Conservation (phyloP, 805 yeast genomes). For the Metschnikowia reukaufii region DNA sequence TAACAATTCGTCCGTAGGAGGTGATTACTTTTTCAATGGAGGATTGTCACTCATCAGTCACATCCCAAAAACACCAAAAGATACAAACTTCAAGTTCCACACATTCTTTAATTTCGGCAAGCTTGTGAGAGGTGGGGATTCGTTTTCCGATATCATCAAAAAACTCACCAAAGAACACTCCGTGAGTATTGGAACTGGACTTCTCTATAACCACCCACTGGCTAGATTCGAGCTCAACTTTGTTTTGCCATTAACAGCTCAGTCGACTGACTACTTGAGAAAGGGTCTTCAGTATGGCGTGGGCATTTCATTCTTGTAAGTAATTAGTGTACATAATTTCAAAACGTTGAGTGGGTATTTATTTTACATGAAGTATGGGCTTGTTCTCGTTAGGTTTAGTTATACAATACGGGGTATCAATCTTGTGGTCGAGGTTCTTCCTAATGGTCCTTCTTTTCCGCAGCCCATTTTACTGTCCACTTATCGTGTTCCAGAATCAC, state of each 20-base stretch:
- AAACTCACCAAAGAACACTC: slow-evolving; percentile 26
- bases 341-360: no score
- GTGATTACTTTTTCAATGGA: slow-evolving; percentile 47
- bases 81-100: slow-evolving; percentile 50
- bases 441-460: background rate
- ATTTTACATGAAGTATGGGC: background rate
- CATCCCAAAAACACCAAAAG: slow-evolving; percentile 42
- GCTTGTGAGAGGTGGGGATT: slow-evolving; percentile 21
- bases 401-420: background rate
- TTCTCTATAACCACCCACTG: slow-evolving; percentile 55
- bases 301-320: slow-evolving; percentile 56
- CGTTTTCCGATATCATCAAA: slow-evolving; percentile 14
- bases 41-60: slow-evolving; percentile 46
- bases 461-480: slow-evolving; percentile 48
- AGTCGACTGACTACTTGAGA: slow-evolving; percentile 46
- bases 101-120: slow-evolving; percentile 50
- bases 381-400: background rate
- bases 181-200: slow-evolving; percentile 47
- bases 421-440: no score
- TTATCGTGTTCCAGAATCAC: slow-evolving; percentile 61
- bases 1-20: slow-evolving; percentile 51
- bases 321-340: no score
- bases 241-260: slow-evolving; percentile 48
- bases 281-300: slow-evolving; percentile 61
- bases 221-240: slow-evolving; percentile 60